These are phyloP conservation scores for Camellia oleifera DNA, from an alignment of 179 eudicot genomes.

Conservation along the genomic window DNA sequence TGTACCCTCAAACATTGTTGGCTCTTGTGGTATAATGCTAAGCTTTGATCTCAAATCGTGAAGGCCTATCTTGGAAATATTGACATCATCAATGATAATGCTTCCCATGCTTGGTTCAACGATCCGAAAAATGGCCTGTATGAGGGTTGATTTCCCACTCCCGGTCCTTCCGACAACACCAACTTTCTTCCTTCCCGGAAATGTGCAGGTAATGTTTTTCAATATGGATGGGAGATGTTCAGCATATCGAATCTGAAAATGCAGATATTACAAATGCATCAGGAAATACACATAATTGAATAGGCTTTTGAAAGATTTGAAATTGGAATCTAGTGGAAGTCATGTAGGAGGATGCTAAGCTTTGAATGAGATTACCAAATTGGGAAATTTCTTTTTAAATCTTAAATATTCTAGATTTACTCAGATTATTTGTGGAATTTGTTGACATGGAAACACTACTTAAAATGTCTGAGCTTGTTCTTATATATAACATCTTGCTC, in stretches of 20 bases:
- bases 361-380: constrained; percentile 10
- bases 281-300: not conserved
- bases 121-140: constrained; percentile 83
- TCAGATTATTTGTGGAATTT: not conserved
- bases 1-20: constrained; percentile 89
- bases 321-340: not conserved
- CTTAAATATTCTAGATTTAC: not conserved
- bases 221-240: constrained; percentile 87
- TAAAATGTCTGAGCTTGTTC: not conserved
- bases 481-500: not conserved
- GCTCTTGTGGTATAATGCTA: constrained; percentile 96
- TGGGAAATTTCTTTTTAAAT: constrained; percentile 28
- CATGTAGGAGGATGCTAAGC: not conserved
- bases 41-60: constrained; percentile 87
- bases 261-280: constrained; percentile 12
- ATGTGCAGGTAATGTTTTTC: constrained; percentile 76
- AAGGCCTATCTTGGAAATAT: constrained; percentile 78
- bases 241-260: constrained; percentile 79
- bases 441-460: not conserved
- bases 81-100: constrained; percentile 72
- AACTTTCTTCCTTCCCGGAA: constrained; percentile 80
- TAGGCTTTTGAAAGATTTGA: not conserved
- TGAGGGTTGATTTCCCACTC: constrained; percentile 91
- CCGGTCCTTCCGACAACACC: constrained; percentile 98
- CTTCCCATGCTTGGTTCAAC: constrained; percentile 77